Evolutionary conservation across 495 filamentous ascomycete genomes (phyloP).

Genomic region (Corynascus novoguineensis): DNA sequence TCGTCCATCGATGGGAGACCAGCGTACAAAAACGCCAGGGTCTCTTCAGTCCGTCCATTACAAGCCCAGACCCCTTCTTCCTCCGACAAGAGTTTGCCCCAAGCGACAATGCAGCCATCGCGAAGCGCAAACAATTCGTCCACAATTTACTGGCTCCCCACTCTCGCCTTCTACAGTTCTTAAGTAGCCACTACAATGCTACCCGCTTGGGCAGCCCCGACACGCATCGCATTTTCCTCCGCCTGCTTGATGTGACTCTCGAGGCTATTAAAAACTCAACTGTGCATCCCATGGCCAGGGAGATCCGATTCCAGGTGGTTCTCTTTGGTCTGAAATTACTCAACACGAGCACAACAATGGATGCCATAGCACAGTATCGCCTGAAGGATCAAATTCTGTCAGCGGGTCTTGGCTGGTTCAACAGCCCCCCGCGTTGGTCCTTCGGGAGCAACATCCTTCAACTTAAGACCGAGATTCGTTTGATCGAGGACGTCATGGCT

Average conservation of each 20-base stretch:
- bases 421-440: constrained; percentile 77
- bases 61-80: constrained; percentile 83
- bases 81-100: constrained; percentile 89
- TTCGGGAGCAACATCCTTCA: constrained; percentile 92
- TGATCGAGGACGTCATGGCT: constrained; percentile 69
- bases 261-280: constrained; percentile 62
- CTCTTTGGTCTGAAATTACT: constrained; percentile 76
- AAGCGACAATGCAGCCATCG: constrained; percentile 71
- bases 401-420: constrained; percentile 84
- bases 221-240: constrained; percentile 71
- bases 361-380: constrained; percentile 57
- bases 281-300: constrained; percentile 79
- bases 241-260: constrained; percentile 69
- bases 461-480: constrained; percentile 80
- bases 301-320: constrained; percentile 82
- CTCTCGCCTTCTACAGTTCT: constrained; percentile 75
- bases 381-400: constrained; percentile 85
- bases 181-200: constrained; percentile 90
- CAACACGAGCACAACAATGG: constrained; percentile 58
- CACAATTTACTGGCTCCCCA: constrained; percentile 82
- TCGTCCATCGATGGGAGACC: constrained; percentile 80
- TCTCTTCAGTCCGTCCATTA: constrained; percentile 70
- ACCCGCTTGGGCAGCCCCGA: constrained; percentile 74
- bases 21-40: constrained; percentile 70
- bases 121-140: constrained; percentile 66